Evolutionary conservation across 2,329 filamentous ascomycete genomes (phyloP).

Genomic region (Colletotrichum tanaceti): DNA sequence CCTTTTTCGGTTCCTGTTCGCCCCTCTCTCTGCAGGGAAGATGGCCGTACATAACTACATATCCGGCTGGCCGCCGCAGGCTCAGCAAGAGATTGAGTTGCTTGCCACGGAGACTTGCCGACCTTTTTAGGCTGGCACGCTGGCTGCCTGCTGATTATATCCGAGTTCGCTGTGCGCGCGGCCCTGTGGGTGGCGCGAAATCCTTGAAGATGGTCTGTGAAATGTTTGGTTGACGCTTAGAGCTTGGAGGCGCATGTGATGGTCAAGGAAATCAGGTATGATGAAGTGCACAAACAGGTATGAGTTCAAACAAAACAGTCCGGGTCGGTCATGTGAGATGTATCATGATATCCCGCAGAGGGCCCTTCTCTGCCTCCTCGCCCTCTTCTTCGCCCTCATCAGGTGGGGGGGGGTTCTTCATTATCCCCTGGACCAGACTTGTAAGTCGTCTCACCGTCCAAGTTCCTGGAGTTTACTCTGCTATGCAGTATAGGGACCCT

Average conservation of each 20-base stretch:
- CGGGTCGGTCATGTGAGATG: background rate
- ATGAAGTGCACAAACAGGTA: too few relatives aligned
- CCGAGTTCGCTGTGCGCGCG: conserved; percentile 4
- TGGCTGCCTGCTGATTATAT: background rate
- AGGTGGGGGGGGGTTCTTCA: too few relatives aligned
- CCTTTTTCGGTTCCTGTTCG: background rate
- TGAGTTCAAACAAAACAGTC: too few relatives aligned
- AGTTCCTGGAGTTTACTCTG: background rate
- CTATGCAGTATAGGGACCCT: background rate
- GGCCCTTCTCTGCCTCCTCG: too few relatives aligned
- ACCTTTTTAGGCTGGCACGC: too few relatives aligned
- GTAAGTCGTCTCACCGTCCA: background rate
- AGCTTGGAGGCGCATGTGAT: too few relatives aligned
- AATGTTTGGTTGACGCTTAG: too few relatives aligned
- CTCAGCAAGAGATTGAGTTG: conserved; percentile 28
- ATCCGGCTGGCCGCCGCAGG: background rate
- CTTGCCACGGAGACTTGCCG: too few relatives aligned
- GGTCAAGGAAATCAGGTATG: too few relatives aligned
- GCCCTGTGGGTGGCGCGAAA: background rate
- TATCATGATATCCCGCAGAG: background rate
- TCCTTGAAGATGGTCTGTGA: background rate
- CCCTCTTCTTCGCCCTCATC: too few relatives aligned
- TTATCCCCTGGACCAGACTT: background rate
- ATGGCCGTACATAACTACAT: too few relatives aligned
- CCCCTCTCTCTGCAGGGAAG: background rate